Conservation (phyloP, 805 yeast genomes). For the Kazachstania psychrophila region DNA sequence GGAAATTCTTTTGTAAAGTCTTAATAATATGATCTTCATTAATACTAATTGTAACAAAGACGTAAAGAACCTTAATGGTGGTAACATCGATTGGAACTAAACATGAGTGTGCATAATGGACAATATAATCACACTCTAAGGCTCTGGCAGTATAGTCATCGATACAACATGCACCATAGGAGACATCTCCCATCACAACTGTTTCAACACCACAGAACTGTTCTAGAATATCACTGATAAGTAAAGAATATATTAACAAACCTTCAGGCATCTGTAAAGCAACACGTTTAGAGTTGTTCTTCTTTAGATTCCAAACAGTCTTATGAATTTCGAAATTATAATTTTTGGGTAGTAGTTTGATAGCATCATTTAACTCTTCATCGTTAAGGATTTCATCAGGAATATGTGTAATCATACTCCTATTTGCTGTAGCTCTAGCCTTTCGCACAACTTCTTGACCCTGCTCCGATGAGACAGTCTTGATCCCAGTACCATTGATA, state of each 20-base stretch:
- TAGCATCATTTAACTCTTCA: slow-evolving; percentile 74
- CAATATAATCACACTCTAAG: slow-evolving; percentile 84
- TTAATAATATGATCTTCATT: slow-evolving; percentile 74
- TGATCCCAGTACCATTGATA: slow-evolving; percentile 19
- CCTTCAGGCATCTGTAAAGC: slow-evolving; percentile 99
- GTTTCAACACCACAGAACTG: slow-evolving; percentile 85
- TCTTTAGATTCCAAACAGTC: slow-evolving; percentile 85
- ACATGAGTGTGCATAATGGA: slow-evolving; percentile 96
- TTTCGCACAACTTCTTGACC: slow-evolving; percentile 21
- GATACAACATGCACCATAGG: slow-evolving; percentile 97
- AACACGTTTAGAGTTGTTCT: slow-evolving; percentile 66
- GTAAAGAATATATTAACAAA: slow-evolving; percentile 72
- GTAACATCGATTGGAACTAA: slow-evolving; percentile 92
- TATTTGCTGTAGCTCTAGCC: slow-evolving; percentile 27
- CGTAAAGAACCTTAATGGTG: slow-evolving; percentile 81
- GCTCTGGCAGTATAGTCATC: slow-evolving; percentile 94
- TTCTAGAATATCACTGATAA: slow-evolving; percentile 85
- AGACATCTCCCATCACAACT: slow-evolving; percentile 95
- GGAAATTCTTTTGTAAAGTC: slow-evolving; percentile 66
- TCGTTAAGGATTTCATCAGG: slow-evolving; percentile 80
- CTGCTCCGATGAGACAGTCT: slow-evolving; percentile 11
- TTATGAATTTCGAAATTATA: slow-evolving; percentile 95
- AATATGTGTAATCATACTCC: slow-evolving; percentile 70
- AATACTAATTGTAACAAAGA: slow-evolving; percentile 86
- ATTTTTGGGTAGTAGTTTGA: slow-evolving; percentile 73